Conservation (phyloP, 169 alveolate species). For the Eimeria brunetti region DNA sequence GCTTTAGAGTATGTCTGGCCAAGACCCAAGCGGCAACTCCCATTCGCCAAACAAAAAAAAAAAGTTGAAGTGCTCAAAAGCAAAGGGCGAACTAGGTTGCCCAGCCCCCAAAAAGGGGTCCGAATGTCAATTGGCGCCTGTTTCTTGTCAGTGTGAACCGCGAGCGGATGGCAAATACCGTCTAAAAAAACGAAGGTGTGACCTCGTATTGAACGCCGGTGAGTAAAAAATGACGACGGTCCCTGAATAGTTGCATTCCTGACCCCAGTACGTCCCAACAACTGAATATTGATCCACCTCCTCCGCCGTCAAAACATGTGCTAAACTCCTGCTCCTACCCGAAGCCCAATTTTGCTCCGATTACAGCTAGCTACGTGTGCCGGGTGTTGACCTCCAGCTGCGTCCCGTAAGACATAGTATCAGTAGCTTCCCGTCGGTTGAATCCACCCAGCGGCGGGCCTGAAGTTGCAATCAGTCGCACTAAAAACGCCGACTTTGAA, state of each 20-base stretch:
- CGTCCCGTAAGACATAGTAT: conserved; percentile 66
- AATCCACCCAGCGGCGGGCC: conserved; percentile 72
- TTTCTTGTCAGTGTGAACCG: conserved; percentile 1
- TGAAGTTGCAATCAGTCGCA: conserved; percentile 32
- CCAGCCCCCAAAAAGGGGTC: not conserved
- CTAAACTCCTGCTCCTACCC: not conserved
- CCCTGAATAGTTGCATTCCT: not conserved
- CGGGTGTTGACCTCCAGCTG: conserved; percentile 39
- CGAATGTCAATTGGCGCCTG: not conserved
- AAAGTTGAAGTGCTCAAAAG: not conserved
- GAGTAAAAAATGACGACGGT: not conserved
- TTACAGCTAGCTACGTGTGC: conserved; percentile 30
- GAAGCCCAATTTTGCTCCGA: not conserved
- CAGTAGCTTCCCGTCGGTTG: conserved; percentile 61
- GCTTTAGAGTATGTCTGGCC: not conserved
- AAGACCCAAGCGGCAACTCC: not conserved
- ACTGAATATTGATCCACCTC: not conserved
- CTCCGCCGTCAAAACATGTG: not conserved
- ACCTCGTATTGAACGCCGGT: not conserved
- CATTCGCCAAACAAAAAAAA: conserved; percentile 28
- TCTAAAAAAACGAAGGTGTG: not conserved
- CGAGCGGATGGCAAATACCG: not conserved
- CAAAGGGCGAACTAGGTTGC: not conserved
- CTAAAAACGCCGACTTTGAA: not conserved
- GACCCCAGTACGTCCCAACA: not conserved